Percentiles rank a stretch among this genome's conserved stretches.
Evolutionary conservation across 116 monocot species (phyloP).

Genomic region (Posidonia oceanica): DNA sequence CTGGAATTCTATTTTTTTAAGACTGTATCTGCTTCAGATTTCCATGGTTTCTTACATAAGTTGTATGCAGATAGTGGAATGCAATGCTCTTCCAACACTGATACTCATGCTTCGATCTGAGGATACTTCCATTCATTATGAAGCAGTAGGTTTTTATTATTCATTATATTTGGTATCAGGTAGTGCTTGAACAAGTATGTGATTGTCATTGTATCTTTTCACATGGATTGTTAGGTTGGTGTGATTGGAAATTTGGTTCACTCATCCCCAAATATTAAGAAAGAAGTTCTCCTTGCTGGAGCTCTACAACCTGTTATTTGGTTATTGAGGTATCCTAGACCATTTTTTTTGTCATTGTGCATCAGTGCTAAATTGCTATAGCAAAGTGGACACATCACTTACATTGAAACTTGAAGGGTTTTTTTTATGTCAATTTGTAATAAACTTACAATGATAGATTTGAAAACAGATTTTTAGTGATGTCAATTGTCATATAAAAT

Average conservation of each 20-base stretch:
- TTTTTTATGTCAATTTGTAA: not conserved
- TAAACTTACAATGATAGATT: not conserved
- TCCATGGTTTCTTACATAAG: not conserved
- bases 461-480: not conserved
- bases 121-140: conserved; percentile 87
- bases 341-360: not conserved
- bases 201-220: not conserved
- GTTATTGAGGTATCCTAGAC: conserved; percentile 56
- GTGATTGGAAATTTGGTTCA: conserved; percentile 99
- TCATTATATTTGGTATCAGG: not conserved
- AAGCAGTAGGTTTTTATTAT: conserved; percentile 53
- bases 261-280: conserved; percentile 98
- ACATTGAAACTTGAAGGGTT: too few species aligned
- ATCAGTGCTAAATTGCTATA: too few species aligned
- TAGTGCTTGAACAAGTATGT: not conserved
- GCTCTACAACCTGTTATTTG: conserved; percentile 95
- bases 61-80: conserved; percentile 73
- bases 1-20: conserved; percentile 3
- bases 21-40: not conserved
- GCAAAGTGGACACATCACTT: too few species aligned
- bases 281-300: conserved; percentile 90
- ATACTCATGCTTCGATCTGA: conserved; percentile 93
- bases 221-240: conserved; percentile 50
- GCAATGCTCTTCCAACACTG: conserved; percentile 88
- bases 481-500: too few species aligned